Percentiles rank a stretch among this genome's conserved stretches.
These are phyloP conservation scores for Cyclotella baltica DNA, from an alignment of 108 stramenopile genomes.

Conservation along the genomic window DNA sequence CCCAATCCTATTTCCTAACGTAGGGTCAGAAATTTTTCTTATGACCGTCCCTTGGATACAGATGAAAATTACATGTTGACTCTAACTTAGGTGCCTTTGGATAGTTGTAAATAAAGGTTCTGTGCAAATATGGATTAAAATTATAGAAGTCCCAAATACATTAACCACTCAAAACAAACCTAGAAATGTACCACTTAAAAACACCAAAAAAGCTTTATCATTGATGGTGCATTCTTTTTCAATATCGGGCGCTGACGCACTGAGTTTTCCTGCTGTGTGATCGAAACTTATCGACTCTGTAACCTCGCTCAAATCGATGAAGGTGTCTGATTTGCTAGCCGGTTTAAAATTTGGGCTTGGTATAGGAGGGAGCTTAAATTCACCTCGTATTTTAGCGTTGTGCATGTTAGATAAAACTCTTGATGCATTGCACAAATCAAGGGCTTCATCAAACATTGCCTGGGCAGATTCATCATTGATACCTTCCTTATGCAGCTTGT, in stretches of 20 bases:
- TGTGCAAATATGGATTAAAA: no score
- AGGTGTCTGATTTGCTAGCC: neutral
- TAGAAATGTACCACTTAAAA: constrained; percentile 13
- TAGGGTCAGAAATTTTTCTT: no score
- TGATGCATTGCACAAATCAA: constrained; percentile 23
- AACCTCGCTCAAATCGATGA: neutral
- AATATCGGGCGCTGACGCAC: neutral
- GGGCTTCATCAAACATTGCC: constrained; percentile 16
- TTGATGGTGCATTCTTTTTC: constrained; percentile 24
- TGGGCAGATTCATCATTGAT: neutral
- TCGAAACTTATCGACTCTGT: neutral
- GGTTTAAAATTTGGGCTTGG: constrained; percentile 10
- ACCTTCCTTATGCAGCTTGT: constrained; percentile 16
- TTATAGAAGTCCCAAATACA: no score
- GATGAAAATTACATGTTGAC: no score
- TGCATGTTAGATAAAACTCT: constrained; percentile 26
- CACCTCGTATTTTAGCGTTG: constrained; percentile 17
- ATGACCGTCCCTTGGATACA: no score
- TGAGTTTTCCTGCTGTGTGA: neutral
- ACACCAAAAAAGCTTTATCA: constrained; percentile 20
- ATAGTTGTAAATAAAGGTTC: no score
- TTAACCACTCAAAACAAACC: no score
- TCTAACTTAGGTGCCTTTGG: no score
- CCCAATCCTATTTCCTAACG: no score
- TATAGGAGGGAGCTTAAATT: constrained; percentile 12